These are phyloP conservation scores for Myochromella boudieri DNA, from an alignment of 768 basidiomycete genomes.

Conservation along the genomic window DNA sequence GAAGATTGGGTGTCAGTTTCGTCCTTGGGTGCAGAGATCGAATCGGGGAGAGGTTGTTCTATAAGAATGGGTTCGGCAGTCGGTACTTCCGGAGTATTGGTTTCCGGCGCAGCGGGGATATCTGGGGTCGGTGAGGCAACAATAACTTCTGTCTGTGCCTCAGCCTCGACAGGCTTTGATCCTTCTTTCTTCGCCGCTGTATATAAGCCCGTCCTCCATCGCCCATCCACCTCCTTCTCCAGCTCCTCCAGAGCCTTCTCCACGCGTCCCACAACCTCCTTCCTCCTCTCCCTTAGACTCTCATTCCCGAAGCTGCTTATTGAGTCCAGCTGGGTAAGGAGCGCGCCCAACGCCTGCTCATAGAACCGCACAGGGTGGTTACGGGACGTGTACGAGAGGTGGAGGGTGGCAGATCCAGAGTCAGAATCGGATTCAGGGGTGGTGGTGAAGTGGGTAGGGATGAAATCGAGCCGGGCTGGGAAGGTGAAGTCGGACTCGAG, in stretches of 20 bases:
- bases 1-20: too few species aligned
- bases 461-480: slow-evolving; percentile 41
- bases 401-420: slow-evolving; percentile 24
- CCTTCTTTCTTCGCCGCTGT: slow-evolving; percentile 25
- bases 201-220: slow-evolving; percentile 29
- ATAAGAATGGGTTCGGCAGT: too few species aligned
- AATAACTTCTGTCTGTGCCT: too few species aligned
- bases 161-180: too few species aligned
- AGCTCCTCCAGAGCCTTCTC: slow-evolving; percentile 57
- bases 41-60: too few species aligned
- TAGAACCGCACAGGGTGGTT: slow-evolving; percentile 65
- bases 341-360: slow-evolving; percentile 55
- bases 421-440: slow-evolving; percentile 18
- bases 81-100: too few species aligned
- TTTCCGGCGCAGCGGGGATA: too few species aligned
- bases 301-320: slow-evolving; percentile 62
- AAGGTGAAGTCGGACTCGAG: slow-evolving; percentile 39
- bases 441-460: slow-evolving; percentile 30
- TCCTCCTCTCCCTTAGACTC: slow-evolving; percentile 48
- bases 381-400: slow-evolving; percentile 53
- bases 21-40: too few species aligned
- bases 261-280: slow-evolving; percentile 52
- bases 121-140: too few species aligned
- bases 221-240: slow-evolving; percentile 47
- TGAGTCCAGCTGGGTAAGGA: slow-evolving; percentile 58